A percentile compares a stretch with the other conserved stretches of the same genome.
Conservation (phyloP, 768 basidiomycete species). For the Calvatia gigantea region DNA sequence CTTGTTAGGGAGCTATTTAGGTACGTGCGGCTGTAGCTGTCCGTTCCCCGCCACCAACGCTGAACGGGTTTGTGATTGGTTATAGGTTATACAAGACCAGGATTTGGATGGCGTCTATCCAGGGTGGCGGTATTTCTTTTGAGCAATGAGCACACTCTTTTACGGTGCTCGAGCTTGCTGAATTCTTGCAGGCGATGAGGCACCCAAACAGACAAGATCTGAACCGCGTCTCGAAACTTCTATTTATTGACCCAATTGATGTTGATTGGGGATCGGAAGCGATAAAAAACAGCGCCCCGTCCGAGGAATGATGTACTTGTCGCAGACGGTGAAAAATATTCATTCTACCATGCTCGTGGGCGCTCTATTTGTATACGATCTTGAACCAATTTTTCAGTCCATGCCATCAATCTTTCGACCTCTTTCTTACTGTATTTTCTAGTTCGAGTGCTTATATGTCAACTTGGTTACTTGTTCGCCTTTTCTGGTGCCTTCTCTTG, state of each 20-base stretch:
- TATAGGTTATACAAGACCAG: conserved; percentile 85
- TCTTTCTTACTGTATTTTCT: background rate
- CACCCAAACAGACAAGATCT: too few relatives aligned
- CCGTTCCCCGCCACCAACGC: background rate
- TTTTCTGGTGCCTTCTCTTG: conserved; percentile 2
- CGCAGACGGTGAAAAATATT: background rate
- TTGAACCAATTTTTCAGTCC: background rate
- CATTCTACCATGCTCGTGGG: background rate
- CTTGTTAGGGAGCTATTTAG: conserved; percentile 93
- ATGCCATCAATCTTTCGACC: background rate
- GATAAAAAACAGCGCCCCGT: background rate
- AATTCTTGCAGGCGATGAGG: too few relatives aligned
- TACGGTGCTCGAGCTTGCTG: background rate
- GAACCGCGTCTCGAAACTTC: background rate
- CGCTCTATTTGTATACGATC: background rate
- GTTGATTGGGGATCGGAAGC: background rate
- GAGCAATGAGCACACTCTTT: conserved; percentile 28
- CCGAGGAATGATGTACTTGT: background rate
- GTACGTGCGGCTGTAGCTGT: conserved; percentile 34
- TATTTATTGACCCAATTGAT: background rate
- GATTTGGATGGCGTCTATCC: conserved; percentile 92
- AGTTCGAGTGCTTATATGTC: background rate
- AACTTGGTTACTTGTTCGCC: conserved; percentile 4
- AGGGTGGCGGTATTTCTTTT: conserved; percentile 40
- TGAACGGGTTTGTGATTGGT: background rate